Evolutionary conservation across 768 basidiomycete species (phyloP).

Genomic region (Arthromyces matolae): DNA sequence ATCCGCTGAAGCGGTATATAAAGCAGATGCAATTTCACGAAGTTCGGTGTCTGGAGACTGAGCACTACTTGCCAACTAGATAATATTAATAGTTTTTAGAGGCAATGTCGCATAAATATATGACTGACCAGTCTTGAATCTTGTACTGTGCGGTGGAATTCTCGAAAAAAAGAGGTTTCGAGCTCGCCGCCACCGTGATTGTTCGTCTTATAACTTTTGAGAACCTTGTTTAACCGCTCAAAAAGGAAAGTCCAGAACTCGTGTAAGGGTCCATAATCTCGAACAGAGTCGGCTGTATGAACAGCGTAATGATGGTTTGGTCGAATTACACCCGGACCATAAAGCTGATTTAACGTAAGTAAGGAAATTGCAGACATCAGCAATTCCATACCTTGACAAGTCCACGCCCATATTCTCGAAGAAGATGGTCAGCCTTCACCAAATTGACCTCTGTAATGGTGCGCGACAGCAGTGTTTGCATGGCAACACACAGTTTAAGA

Average conservation of each 20-base stretch:
- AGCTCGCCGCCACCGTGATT: conserved; percentile 30
- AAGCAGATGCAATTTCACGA: conserved; percentile 8
- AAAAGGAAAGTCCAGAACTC: conserved; percentile 37
- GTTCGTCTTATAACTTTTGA: conserved; percentile 32
- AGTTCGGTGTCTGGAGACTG: background rate
- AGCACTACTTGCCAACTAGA: background rate
- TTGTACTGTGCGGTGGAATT: conserved; percentile 20
- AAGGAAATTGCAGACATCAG: no score
- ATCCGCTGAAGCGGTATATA: conserved; percentile 21
- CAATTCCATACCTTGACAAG: no score
- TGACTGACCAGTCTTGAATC: conserved; percentile 14
- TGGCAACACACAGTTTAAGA: no score
- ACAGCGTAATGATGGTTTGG: no score
- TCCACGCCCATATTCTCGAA: no score
- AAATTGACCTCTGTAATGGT: no score
- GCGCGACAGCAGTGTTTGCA: no score
- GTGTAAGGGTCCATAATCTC: no score
- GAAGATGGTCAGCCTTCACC: no score
- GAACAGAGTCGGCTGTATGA: no score
- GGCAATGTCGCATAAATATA: background rate
- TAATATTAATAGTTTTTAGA: background rate
- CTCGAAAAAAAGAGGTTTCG: conserved; percentile 23
- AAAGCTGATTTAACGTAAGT: no score
- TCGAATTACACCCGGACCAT: no score
- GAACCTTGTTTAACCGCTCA: conserved; percentile 32